A percentile compares a stretch with the other conserved stretches of the same genome.
Conservation (phyloP, 1,284 basidiomycete genomes). For the Leccinum pachyderme region DNA sequence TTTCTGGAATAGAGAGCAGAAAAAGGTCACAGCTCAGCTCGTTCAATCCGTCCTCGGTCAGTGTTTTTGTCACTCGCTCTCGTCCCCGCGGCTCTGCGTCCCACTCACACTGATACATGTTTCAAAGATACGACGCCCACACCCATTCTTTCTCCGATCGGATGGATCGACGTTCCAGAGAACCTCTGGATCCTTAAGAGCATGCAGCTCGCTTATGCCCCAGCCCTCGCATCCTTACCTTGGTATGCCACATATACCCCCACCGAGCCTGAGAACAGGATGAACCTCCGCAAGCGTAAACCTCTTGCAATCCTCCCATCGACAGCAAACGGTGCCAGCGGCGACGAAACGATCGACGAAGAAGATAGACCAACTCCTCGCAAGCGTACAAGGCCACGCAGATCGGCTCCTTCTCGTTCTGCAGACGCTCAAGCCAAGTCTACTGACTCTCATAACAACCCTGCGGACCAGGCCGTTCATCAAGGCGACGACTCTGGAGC, state of each 20-base stretch:
- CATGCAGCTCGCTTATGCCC: constrained; percentile 30
- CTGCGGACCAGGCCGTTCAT: constrained; percentile 4
- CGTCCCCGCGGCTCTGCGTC: not conserved
- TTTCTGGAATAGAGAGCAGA: constrained; percentile 35
- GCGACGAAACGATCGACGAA: constrained; percentile 31
- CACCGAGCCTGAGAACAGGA: constrained; percentile 31
- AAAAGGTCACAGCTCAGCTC: constrained; percentile 25
- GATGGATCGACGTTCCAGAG: constrained; percentile 32
- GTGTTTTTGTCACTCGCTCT: constrained; percentile 6
- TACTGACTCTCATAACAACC: not conserved
- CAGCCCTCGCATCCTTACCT: constrained; percentile 21
- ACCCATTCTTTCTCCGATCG: constrained; percentile 36
- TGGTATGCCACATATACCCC: constrained; percentile 33
- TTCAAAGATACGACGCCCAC: constrained; percentile 28
- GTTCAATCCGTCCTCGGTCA: constrained; percentile 30
- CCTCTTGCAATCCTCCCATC: constrained; percentile 21
- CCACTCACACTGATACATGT: not conserved
- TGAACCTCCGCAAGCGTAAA: constrained; percentile 34
- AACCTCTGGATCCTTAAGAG: constrained; percentile 36
- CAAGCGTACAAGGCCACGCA: constrained; percentile 32
- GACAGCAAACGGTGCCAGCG: constrained; percentile 16
- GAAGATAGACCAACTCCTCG: constrained; percentile 30
- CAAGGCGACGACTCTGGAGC: constrained; percentile 2
- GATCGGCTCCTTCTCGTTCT: constrained; percentile 15
- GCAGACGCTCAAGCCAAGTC: constrained; percentile 7